Evolutionary conservation across 202 grass and related monocot genomes (phyloP).

Genomic region (Elaeis oleifera): DNA sequence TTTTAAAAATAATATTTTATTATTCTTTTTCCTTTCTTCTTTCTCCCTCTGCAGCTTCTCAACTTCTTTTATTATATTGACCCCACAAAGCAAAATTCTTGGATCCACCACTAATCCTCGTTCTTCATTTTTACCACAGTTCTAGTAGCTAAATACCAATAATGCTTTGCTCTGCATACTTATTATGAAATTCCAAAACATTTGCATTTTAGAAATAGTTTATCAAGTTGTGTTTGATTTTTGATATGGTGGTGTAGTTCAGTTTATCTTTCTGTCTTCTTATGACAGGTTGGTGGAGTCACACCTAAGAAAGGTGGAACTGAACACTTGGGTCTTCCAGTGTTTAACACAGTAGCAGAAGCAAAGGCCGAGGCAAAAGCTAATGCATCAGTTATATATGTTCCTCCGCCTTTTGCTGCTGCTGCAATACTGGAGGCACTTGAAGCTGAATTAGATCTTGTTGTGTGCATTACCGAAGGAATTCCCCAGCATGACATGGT

Average conservation of each 20-base stretch:
- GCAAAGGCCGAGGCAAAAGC: constrained; percentile 96
- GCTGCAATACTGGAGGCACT: constrained; percentile 92
- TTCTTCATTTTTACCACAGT: too few relatives aligned
- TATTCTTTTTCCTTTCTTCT: too few relatives aligned
- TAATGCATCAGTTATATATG: constrained; percentile 97
- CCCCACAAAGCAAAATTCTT: too few relatives aligned
- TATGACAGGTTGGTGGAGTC: constrained; percentile 80
- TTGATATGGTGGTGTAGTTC: too few relatives aligned
- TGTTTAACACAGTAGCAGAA: constrained; percentile 86
- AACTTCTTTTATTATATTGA: too few relatives aligned
- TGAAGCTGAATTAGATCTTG: constrained; percentile 87
- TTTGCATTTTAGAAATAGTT: too few relatives aligned
- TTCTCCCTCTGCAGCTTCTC: too few relatives aligned
- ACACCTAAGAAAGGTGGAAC: constrained; percentile 99
- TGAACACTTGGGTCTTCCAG: constrained; percentile 85
- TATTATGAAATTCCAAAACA: too few relatives aligned
- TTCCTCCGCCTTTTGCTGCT: constrained; percentile 94
- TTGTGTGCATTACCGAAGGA: constrained; percentile 98
- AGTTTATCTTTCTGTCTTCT: not conserved
- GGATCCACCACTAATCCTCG: too few relatives aligned
- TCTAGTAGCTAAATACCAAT: too few relatives aligned
- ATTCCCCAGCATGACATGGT: constrained; percentile 99
- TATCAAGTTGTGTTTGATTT: not conserved
- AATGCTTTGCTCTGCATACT: too few relatives aligned
- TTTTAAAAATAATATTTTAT: too few relatives aligned